Conservation (phyloP, 805 yeast genomes). For the Sugiyamaella mastotermitis region DNA sequence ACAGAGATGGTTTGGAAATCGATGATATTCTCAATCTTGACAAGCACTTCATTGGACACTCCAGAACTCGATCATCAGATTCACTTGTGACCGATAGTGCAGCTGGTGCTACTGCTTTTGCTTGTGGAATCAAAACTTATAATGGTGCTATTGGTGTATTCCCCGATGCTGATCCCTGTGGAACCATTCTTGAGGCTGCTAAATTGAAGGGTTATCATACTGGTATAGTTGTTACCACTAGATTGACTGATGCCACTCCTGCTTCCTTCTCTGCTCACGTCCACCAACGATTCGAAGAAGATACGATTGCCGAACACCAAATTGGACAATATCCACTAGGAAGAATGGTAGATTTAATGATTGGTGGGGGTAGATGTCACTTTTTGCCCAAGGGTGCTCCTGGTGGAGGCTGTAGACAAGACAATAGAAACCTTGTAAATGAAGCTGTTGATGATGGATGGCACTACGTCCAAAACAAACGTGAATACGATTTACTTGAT, state of each 20-base stretch:
- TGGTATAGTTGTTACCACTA: slow-evolving; percentile 87
- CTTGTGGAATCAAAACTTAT: slow-evolving; percentile 77
- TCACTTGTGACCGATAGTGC: slow-evolving; percentile 90
- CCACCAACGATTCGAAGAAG: slow-evolving; percentile 69
- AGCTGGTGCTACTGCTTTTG: slow-evolving; percentile 94
- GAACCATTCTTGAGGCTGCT: slow-evolving; percentile 82
- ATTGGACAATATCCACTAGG: slow-evolving; percentile 79
- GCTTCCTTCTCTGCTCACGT: slow-evolving; percentile 84
- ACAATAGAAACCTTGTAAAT: slow-evolving; percentile 58
- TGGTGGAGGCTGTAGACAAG: slow-evolving; percentile 62
- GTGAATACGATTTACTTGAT: slow-evolving; percentile 50
- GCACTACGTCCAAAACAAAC: slow-evolving; percentile 55
- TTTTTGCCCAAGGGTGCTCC: slow-evolving; percentile 48
- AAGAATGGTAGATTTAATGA: slow-evolving; percentile 69
- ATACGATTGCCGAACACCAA: slow-evolving; percentile 81
- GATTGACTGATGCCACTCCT: slow-evolving; percentile 93
- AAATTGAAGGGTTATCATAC: slow-evolving; percentile 75
- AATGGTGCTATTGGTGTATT: slow-evolving; percentile 91
- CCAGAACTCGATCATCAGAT: slow-evolving; percentile 73
- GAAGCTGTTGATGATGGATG: slow-evolving; percentile 59
- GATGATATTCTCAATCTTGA: slow-evolving; percentile 60
- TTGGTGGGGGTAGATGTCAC: slow-evolving; percentile 90
- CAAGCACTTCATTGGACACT: slow-evolving; percentile 67
- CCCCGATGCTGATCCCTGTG: slow-evolving; percentile 66
- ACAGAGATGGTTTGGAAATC: slow-evolving; percentile 45